Percentiles rank a stretch among this genome's conserved stretches.
Conservation (phyloP, 2,329 filamentous ascomycete species). For the Fusarium longipes region DNA sequence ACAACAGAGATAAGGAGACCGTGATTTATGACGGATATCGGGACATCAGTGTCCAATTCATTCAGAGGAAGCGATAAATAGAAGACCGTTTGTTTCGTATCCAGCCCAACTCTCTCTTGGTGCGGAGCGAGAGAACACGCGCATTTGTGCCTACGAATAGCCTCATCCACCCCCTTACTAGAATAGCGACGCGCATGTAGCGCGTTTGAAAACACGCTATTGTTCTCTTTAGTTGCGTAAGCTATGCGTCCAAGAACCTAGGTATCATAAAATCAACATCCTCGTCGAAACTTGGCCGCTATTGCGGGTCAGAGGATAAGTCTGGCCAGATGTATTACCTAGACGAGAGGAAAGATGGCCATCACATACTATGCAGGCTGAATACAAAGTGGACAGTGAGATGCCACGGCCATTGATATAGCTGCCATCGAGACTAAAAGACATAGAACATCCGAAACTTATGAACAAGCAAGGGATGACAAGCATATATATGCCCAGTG, state of each 20-base stretch:
- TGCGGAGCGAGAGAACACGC: background rate
- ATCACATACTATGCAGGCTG: background rate
- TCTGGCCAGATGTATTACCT: background rate
- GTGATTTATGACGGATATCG: background rate
- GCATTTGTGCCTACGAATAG: background rate
- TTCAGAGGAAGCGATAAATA: background rate
- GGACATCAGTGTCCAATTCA: background rate
- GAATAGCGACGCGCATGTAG: background rate
- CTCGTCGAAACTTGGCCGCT: slow-evolving; percentile 2
- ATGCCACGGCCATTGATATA: background rate
- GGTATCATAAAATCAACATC: slow-evolving; percentile 2
- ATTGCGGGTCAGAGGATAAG: slow-evolving; percentile 8
- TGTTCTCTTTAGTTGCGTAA: background rate
- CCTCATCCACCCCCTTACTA: background rate
- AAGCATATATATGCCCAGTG: no score
- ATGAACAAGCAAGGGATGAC: background rate
- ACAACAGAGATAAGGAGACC: background rate
- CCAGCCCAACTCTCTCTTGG: background rate
- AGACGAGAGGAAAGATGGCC: background rate
- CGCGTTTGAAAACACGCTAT: background rate
- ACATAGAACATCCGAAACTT: background rate
- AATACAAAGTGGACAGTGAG: background rate
- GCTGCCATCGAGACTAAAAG: background rate
- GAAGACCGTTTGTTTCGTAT: background rate
- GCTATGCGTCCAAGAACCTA: slow-evolving; percentile 4